Evolutionary conservation across 345 rosid genomes (phyloP), one percentile per base, ranked within the genome.

Genomic region (Salix purpurea): DNA sequence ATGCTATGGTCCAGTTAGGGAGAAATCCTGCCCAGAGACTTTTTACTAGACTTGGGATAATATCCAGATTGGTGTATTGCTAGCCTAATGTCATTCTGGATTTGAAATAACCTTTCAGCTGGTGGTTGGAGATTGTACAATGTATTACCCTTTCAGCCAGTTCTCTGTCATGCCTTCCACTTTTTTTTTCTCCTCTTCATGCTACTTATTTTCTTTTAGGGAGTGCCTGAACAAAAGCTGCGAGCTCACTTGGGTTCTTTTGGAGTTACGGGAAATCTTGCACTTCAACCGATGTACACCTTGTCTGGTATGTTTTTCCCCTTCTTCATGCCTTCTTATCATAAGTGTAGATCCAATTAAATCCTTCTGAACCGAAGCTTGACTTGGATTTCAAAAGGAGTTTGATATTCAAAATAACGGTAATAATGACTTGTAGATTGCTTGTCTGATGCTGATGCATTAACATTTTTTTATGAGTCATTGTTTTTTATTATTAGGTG

Each of bases 251-350:
- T 96, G 83, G 99, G 98, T 83, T 96, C 99, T 77, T 89, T 96
- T 77, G 99, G 99, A 72, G 97, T 96, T 8, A 90, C 97, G 18
- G 99, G 99, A 84, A 96, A 91, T 88, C 97, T 96, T 74, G 99
- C 99, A 2, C 93, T 96, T 84, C 99, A 96, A 80, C 99, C 99
- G 2, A 96, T 96, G 99, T 93, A 96, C 83, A 96, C 99, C 21
- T 80, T 96, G 77, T 96, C 99, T 70, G 99, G 99, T 95, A 91
- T 67, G 19, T 37, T 65, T 52, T 54, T 23, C 21, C 26, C 67
- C 61, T 16, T 74, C 34, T 52, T 13, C 15, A 69, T 54, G 5
- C 32, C 24, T 54, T 19, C 76, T 28, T 76, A 2, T 1, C 66
- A 1, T 69, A 11, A n/a, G 36, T 36, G 65, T 40, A 13, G 64